Evolutionary conservation across 176 grass and related monocot species (phyloP), one percentile per base, ranked within the genome.

Genomic region (Triticum urartu): DNA sequence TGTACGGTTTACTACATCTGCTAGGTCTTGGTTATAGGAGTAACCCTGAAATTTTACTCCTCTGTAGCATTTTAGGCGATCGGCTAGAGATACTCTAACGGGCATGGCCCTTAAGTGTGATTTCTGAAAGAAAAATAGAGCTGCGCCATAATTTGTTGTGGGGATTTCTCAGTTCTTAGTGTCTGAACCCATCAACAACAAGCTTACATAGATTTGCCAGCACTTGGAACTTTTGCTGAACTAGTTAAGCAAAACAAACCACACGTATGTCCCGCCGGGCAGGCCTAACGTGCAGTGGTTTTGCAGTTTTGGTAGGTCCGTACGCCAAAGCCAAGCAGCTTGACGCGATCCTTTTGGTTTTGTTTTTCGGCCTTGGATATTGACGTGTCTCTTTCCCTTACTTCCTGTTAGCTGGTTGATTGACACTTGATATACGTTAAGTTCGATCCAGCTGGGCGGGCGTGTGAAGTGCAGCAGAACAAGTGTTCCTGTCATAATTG

Each of bases 301-400:
- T 80, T 79, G 75, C n/a, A 62, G 2, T 33, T 38, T 39, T 48
- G 48, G 45, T 36, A 68, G 60, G 26, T n/a, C 68, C 36, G 34
- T 79, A 72, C 38, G 69, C 2, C 75, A 35, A 35, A 80, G 89
- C n/a, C 75, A 80, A 84, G 80, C 59, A 84, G 78, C 70, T 67
- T 67, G 66, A 15, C 56, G 56, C 3, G 14, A 38, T 34, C 7
- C 72, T 28, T 36, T 32, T 43, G 28, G 17, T 64, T 64, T 78
- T 6, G 66, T 81, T 83, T 80, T 75, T 48, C 45, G 14, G 43
- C 4, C 35, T 75, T 30, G 2, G 85, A 84, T n/a, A 84, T n/a
- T 33, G 85, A 68, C 75, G 58, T 91, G 89, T n/a, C 54, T 25
- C 26, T n/a, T 75, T 76, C 47, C 21, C 21, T 84, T 11, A 15